These are phyloP conservation scores for Tolypocladium tundrense DNA, from an alignment of 2,329 filamentous ascomycete species.

Conservation along the genomic window DNA sequence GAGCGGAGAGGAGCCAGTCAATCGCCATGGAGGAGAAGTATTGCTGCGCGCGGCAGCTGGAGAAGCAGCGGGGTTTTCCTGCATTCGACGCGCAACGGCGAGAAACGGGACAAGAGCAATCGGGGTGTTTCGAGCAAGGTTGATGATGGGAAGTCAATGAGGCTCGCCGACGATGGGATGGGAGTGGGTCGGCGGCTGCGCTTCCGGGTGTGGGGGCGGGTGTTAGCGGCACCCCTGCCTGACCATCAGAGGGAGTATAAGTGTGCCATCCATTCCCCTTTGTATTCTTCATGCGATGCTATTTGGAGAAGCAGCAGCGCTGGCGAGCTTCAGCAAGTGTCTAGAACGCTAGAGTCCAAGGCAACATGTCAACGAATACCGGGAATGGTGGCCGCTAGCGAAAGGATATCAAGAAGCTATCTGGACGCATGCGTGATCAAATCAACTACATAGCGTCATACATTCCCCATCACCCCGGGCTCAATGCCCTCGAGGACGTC, in stretches of 20 bases:
- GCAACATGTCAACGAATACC: no score
- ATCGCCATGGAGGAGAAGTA: slow-evolving; percentile 1
- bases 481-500: slow-evolving; percentile 30
- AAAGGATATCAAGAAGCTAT: no score
- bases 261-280: no score
- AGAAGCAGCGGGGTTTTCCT: neutral
- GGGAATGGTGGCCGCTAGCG: no score
- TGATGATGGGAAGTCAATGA: neutral
- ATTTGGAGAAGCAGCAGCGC: no score
- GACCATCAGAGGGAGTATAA: no score
- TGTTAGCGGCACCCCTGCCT: neutral
- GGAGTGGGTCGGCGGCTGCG: neutral
- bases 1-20: neutral
- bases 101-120: neutral
- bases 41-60: slow-evolving; percentile 6
- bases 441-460: slow-evolving; percentile 10
- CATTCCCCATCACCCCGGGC: slow-evolving; percentile 23
- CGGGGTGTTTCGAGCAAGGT: neutral
- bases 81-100: neutral
- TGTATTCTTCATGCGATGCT: no score
- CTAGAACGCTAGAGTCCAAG: no score
- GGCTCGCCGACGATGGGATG: neutral
- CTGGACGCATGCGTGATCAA: no score
- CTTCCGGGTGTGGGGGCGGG: neutral
- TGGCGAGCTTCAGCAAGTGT: no score